Conservation (phyloP, 2,329 filamentous ascomycete genomes). For the Exophiala xenobiotica region DNA sequence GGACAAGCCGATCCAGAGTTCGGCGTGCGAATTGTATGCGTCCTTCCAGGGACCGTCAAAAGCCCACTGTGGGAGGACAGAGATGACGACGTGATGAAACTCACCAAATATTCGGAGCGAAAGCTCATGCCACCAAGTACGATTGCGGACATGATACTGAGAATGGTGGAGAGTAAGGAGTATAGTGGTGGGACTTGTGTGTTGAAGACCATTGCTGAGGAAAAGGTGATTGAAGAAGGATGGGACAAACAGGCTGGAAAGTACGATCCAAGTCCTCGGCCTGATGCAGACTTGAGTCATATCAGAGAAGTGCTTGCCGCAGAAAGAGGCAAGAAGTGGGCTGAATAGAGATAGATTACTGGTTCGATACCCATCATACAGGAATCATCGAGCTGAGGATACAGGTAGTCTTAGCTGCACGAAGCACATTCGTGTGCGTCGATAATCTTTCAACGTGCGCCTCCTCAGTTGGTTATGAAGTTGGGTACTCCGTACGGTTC, state of each 20-base stretch:
- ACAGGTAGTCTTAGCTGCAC: no score
- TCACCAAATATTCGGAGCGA: not conserved
- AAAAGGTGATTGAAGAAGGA: conserved; percentile 30
- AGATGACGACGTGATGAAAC: not conserved
- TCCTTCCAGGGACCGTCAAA: not conserved
- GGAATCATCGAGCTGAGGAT: no score
- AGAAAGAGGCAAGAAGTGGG: conserved; percentile 8
- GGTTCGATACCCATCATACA: no score
- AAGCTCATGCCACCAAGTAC: not conserved
- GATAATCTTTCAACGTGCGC: no score
- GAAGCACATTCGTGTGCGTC: no score
- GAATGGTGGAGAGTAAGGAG: not conserved
- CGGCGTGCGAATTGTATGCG: not conserved
- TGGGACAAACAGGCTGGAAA: conserved; percentile 4
- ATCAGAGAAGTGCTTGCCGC: conserved; percentile 3
- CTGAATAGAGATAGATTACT: not conserved
- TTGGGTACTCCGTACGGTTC: no score
- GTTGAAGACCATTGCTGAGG: conserved; percentile 43
- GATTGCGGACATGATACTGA: not conserved
- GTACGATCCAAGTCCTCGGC: conserved; percentile 12
- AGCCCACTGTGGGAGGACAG: not conserved
- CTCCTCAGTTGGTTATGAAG: no score
- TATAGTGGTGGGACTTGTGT: conserved; percentile 6
- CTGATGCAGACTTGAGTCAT: conserved; percentile 5
- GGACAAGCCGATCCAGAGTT: not conserved